Conservation (phyloP, 768 basidiomycete species). For the Tulasnella sp. region DNA sequence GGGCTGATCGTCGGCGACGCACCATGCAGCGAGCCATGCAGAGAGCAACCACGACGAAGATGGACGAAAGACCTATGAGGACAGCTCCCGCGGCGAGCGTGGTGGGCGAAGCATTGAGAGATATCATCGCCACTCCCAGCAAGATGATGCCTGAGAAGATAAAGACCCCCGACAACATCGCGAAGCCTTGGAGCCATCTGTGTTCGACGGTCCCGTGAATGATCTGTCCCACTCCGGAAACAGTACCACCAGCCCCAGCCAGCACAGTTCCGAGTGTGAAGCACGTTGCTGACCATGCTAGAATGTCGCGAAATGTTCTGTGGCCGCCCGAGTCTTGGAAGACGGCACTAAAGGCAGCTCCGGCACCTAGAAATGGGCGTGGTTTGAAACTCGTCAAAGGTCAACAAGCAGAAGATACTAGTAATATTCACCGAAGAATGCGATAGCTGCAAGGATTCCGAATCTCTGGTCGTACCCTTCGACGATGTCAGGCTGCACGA, state of each 20-base stretch:
- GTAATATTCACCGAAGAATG: background rate
- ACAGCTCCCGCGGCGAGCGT: background rate
- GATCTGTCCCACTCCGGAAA: background rate
- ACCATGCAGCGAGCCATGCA: background rate
- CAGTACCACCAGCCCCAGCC: background rate
- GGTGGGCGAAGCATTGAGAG: background rate
- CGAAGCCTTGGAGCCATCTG: background rate
- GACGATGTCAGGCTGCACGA: background rate
- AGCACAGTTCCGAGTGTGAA: background rate
- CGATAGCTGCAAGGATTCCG: background rate
- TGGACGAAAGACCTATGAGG: background rate
- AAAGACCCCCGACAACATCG: background rate
- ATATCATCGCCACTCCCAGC: background rate
- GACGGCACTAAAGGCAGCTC: background rate
- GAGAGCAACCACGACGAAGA: background rate
- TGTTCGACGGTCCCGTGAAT: background rate
- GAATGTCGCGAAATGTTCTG: background rate
- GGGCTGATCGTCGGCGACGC: background rate
- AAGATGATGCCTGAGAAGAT: background rate
- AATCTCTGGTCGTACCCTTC: background rate
- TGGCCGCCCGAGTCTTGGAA: background rate
- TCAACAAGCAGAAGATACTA: background rate
- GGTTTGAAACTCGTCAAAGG: background rate
- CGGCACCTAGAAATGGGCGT: background rate
- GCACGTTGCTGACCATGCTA: background rate